Evolutionary conservation across 2,329 filamentous ascomycete species (phyloP), one percentile per base, ranked within the genome.

Genomic region (Fusarium globosum): DNA sequence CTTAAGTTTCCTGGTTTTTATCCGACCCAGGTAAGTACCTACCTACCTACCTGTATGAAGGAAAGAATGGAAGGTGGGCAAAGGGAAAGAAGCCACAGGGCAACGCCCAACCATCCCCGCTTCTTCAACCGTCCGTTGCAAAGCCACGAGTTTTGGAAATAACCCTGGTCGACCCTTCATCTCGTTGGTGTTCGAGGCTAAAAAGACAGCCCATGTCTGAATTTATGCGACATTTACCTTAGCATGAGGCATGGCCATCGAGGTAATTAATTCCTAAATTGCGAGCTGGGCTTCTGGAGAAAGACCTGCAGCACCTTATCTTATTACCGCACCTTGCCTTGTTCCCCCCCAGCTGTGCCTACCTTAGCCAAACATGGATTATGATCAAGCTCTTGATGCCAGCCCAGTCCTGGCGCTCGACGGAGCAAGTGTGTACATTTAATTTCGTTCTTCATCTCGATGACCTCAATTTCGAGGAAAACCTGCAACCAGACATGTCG

Each of bases 101-200:
- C 41, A 66, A 48, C 16, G 51, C 39, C 53, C 23, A 61, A 45
- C 52, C 63, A 45, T 65, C 69, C 69, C 69, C 69, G 70, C 67
- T 70, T 72, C 69, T 70, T 66, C 69, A 72, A 72, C 69, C 55
- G 55, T 60, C 65, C 59, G 65, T 72, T 53, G 49, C 43, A 70
- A 72, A 73, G 69, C 69, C 69, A 72, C 69, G 52, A 69, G 67
- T 69, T 69, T 69, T 69, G 52, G 59, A 69, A 58, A 69, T 26
- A 69, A 55, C 52, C 67, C 67, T 48, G 60, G 69, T 55, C 69
- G 59, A 73, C 69, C 69, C 69, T 72, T 72, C 71, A 73, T 73
- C 67, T 73, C 71, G 70, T 72, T 72, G 68, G 52, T 71, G 70
- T 73, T 72, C 65, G 70, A 72, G 69, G 69, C 69, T 71, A 71